Conservation (phyloP, 2,329 filamentous ascomycete species). For the Cordyceps tenuipes region DNA sequence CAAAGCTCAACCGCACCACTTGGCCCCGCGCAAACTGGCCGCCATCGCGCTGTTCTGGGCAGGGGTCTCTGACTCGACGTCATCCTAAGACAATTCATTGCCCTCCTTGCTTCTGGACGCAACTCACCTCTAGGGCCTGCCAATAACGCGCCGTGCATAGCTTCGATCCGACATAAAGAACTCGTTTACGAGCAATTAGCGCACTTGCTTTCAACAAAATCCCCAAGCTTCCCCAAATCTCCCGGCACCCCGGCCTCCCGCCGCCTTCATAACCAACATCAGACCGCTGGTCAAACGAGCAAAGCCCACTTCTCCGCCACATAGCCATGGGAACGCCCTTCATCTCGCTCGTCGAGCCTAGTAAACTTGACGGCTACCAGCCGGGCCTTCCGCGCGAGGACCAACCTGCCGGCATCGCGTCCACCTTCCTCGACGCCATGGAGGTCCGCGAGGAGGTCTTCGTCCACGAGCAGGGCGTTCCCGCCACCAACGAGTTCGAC, state of each 20-base stretch:
- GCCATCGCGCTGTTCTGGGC: conserved; percentile 1
- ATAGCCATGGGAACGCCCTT: conserved; percentile 41
- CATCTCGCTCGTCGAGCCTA: conserved; percentile 39
- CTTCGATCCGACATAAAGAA: not conserved
- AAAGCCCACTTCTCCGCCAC: not conserved
- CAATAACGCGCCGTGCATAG: not conserved
- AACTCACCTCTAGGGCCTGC: not conserved
- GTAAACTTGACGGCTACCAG: conserved; percentile 41
- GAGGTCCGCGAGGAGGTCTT: conserved; percentile 53
- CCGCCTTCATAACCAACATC: not conserved
- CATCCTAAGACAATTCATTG: conserved; percentile 4
- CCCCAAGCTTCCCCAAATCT: not conserved
- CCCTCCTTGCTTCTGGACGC: not conserved
- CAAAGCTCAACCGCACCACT: not conserved
- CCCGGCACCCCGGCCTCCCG: not conserved
- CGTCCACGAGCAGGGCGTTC: conserved; percentile 49
- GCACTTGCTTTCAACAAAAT: not conserved
- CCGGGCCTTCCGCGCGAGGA: conserved; percentile 28
- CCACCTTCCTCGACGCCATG: conserved; percentile 56
- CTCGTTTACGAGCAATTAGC: not conserved
- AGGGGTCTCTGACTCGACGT: conserved; percentile 6
- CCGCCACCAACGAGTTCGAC: conserved; percentile 67
- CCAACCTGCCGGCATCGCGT: conserved; percentile 41
- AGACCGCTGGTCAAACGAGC: not conserved
- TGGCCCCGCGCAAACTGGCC: not conserved